These are phyloP conservation scores for Candida nanaspora DNA, from an alignment of 805 yeast genomes.

Conservation along the genomic window DNA sequence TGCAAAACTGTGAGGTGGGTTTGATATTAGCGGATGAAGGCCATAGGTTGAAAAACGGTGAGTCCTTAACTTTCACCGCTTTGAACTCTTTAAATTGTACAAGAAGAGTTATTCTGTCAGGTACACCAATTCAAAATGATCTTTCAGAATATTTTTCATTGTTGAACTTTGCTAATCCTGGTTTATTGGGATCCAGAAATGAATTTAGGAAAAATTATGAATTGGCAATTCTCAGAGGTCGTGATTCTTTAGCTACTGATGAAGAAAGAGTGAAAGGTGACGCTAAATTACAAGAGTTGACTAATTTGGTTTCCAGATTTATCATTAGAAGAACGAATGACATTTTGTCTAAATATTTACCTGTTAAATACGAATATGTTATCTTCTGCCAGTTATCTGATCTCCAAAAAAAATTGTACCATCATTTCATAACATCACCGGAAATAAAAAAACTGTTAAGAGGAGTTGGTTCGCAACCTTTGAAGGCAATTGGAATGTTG, in stretches of 20 bases:
- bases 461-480: conserved; percentile 72
- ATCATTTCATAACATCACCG: conserved; percentile 70
- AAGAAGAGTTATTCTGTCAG: conserved; percentile 86
- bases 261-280: conserved; percentile 67
- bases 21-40: conserved; percentile 83
- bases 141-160: conserved; percentile 88
- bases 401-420: conserved; percentile 65
- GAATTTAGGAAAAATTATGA: conserved; percentile 87
- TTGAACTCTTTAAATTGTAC: conserved; percentile 77
- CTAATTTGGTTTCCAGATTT: conserved; percentile 74
- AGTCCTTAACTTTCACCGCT: conserved; percentile 84
- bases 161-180: conserved; percentile 90
- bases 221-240: conserved; percentile 66
- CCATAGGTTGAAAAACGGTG: conserved; percentile 80
- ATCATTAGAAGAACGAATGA: conserved; percentile 95
- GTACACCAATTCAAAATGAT: conserved; percentile 73
- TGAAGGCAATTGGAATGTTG: conserved; percentile 81
- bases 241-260: conserved; percentile 88
- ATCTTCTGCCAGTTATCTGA: conserved; percentile 83
- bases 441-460: conserved; percentile 61
- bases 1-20: conserved; percentile 77
- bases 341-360: conserved; percentile 85
- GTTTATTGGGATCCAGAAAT: conserved; percentile 72
- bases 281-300: conserved; percentile 58
- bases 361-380: conserved; percentile 94